Conservation (phyloP, 2,329 filamentous ascomycete species). For the Epichloe typhina region DNA sequence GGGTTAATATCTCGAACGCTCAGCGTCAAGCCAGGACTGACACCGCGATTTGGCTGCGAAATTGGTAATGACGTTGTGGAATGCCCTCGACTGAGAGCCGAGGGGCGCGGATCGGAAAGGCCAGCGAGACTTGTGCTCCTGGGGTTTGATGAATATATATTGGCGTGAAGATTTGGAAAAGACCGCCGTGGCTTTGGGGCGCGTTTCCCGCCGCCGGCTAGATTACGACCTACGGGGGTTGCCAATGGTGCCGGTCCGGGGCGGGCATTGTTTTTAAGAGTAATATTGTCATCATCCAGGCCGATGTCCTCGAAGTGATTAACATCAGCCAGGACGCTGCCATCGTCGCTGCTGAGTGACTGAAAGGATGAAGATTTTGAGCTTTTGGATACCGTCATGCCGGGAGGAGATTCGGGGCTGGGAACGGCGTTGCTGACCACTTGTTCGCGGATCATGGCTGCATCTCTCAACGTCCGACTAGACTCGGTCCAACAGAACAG, state of each 20-base stretch:
- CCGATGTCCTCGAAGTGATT: conserved; percentile 90
- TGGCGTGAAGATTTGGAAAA: conserved; percentile 32
- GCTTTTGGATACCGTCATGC: conserved; percentile 71
- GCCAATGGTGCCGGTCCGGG: conserved; percentile 13
- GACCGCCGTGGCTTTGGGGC: conserved; percentile 24
- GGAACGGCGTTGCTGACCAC: conserved; percentile 14
- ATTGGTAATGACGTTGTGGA: conserved; percentile 26
- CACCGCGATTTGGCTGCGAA: conserved; percentile 32
- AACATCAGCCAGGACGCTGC: conserved; percentile 55
- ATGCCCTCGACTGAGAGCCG: conserved; percentile 14
- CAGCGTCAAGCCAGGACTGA: conserved; percentile 35
- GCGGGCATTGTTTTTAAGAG: conserved; percentile 35
- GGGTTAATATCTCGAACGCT: conserved; percentile 29
- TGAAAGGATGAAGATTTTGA: conserved; percentile 84
- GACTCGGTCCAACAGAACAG: too few species aligned
- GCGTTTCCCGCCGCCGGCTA: conserved; percentile 18
- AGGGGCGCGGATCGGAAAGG: conserved; percentile 23
- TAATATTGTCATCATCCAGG: conserved; percentile 50
- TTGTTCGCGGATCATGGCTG: conserved; percentile 23
- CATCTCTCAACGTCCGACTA: conserved; percentile 12
- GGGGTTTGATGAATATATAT: conserved; percentile 33
- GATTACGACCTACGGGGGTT: conserved; percentile 14
- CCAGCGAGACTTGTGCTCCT: conserved; percentile 34
- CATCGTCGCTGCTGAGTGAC: conserved; percentile 65
- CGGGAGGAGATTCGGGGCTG: conserved; percentile 29